Evolutionary conservation across 176 grass and related monocot species (phyloP).

Genomic region (Pontederia crassipes): DNA sequence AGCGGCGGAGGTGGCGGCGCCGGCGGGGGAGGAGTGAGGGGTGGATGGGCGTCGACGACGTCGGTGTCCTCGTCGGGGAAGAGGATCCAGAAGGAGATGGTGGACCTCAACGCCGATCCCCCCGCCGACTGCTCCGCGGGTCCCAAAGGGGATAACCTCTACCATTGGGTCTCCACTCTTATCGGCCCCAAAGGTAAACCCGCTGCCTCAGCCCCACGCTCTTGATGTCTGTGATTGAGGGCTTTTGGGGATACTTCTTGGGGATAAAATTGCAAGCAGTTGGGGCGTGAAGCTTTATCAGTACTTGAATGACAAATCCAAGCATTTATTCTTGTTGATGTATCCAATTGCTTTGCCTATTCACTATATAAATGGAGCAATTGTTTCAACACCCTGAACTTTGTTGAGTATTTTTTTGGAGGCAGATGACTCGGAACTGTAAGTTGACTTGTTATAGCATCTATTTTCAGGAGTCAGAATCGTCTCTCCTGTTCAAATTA

Average conservation of each 20-base stretch:
- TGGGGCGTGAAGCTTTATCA: background rate
- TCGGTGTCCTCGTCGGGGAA: constrained; percentile 67
- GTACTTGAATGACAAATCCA: no score
- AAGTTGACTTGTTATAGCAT: no score
- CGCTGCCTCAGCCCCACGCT: background rate
- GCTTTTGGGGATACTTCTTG: no score
- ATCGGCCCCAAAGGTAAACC: constrained; percentile 58
- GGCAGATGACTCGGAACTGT: no score
- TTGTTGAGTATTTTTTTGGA: no score
- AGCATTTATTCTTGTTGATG: no score
- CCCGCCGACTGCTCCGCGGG: constrained; percentile 55
- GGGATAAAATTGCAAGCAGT: background rate
- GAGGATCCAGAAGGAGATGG: constrained; percentile 83
- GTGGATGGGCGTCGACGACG: constrained; percentile 49
- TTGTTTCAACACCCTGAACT: no score
- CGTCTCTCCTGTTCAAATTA: no score
- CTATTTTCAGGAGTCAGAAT: no score
- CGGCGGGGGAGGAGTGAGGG: constrained; percentile 13
- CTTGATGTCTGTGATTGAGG: background rate
- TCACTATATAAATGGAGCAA: no score
- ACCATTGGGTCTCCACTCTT: constrained; percentile 88
- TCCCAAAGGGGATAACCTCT: constrained; percentile 77
- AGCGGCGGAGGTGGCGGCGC: background rate
- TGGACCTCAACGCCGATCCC: constrained; percentile 48
- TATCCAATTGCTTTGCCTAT: no score